Percentiles rank a stretch among this genome's conserved stretches.
These are phyloP conservation scores for Solanum aculeatissimum DNA, from an alignment of 305 asterid genomes.

Conservation along the genomic window DNA sequence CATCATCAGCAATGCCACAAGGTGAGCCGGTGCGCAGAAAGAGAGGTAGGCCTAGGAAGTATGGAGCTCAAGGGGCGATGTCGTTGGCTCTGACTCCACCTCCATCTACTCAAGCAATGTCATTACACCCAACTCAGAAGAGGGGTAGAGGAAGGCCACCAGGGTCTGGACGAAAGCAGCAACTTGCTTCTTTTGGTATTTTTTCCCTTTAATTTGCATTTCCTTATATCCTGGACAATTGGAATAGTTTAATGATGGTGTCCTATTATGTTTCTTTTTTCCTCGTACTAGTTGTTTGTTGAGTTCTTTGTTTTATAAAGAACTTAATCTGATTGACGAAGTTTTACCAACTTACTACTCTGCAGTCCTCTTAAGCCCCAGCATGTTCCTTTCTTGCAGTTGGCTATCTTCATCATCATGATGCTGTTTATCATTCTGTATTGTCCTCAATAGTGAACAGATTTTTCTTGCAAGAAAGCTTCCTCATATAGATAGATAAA, in stretches of 20 bases:
- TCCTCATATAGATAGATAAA: background rate
- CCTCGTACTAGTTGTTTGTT: background rate
- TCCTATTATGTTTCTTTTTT: background rate
- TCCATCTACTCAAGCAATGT: conserved; percentile 27
- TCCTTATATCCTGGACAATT: background rate
- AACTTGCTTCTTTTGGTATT: conserved; percentile 34
- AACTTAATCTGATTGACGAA: background rate
- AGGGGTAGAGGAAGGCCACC: conserved; percentile 74
- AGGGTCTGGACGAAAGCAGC: conserved; percentile 40
- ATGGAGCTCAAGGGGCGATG: conserved; percentile 52
- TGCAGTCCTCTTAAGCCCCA: background rate
- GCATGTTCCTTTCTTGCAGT: background rate
- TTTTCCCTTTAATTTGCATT: background rate
- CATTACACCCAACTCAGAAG: conserved; percentile 34
- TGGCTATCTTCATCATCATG: background rate
- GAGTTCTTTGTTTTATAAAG: background rate
- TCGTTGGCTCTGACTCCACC: conserved; percentile 36
- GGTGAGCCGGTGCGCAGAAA: conserved; percentile 66
- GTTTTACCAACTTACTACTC: background rate
- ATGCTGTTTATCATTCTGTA: background rate
- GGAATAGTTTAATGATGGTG: background rate
- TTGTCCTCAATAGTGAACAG: background rate
- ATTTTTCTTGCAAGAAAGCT: background rate
- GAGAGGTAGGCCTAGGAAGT: conserved; percentile 76
- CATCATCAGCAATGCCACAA: conserved; percentile 37